Conservation (phyloP, 2,329 filamentous ascomycete genomes). For the Penicillium freii region DNA sequence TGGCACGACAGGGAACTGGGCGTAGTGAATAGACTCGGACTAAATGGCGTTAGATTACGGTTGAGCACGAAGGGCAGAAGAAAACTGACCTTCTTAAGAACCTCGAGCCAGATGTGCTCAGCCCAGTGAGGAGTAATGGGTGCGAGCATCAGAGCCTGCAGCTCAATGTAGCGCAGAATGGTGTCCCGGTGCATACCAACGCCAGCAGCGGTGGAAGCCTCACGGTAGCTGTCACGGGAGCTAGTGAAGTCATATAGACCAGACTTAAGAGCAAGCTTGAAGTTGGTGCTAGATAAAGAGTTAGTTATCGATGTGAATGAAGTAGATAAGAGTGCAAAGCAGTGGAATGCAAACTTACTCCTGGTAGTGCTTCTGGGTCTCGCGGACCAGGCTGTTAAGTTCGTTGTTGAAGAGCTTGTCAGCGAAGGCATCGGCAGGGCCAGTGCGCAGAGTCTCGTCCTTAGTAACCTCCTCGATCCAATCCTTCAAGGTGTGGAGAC, state of each 20-base stretch:
- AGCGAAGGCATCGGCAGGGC: conserved; percentile 72
- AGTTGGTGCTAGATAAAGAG: conserved; percentile 58
- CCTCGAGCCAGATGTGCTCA: conserved; percentile 90
- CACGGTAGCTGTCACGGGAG: conserved; percentile 86
- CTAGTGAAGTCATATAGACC: conserved; percentile 88
- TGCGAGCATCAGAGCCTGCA: conserved; percentile 78
- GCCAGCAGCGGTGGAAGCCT: conserved; percentile 71
- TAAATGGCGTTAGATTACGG: conserved; percentile 33
- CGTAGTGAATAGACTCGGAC: conserved; percentile 72
- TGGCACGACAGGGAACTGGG: conserved; percentile 69
- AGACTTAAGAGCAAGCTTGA: conserved; percentile 81
- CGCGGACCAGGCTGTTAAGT: conserved; percentile 76
- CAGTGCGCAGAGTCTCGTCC: conserved; percentile 73
- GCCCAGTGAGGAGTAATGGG: conserved; percentile 91
- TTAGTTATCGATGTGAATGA: conserved; percentile 13
- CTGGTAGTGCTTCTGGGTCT: conserved; percentile 75
- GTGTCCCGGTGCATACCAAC: conserved; percentile 85
- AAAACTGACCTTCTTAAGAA: conserved; percentile 64
- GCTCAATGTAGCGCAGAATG: conserved; percentile 75
- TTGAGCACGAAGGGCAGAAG: not conserved
- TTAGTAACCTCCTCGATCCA: conserved; percentile 86
- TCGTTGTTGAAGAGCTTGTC: conserved; percentile 93
- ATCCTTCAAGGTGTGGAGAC: conserved; percentile 77
- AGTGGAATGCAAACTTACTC: conserved; percentile 46
- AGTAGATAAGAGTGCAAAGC: not conserved